Conservation (phyloP, 2,329 filamentous ascomycete species). For the Pseudocercospora fijiensis region DNA sequence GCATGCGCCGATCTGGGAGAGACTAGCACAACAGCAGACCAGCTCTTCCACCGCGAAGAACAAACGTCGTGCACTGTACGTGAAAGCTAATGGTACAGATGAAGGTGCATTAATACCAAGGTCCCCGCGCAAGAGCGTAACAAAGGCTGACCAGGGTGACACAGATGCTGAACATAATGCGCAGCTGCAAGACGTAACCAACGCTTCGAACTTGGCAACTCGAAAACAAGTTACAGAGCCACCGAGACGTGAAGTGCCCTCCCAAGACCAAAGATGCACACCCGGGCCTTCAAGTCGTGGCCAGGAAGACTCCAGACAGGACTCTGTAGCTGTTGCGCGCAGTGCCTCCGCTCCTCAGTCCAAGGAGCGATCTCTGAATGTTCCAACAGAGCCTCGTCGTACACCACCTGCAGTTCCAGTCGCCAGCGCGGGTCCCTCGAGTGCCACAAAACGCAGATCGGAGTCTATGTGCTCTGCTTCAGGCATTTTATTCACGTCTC, state of each 20-base stretch:
- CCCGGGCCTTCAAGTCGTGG: not conserved
- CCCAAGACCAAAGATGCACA: not conserved
- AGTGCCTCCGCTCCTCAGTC: not conserved
- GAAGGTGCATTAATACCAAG: not conserved
- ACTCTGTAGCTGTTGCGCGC: not conserved
- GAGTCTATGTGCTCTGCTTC: not conserved
- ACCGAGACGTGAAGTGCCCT: not conserved
- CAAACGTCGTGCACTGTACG: not conserved
- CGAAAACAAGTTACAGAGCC: conserved; percentile 2
- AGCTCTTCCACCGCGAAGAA: not conserved
- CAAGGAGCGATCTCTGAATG: not conserved
- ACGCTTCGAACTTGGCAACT: conserved; percentile 4
- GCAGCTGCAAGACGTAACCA: not conserved
- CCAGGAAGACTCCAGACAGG: not conserved
- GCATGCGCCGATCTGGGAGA: not conserved
- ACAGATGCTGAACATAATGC: not conserved
- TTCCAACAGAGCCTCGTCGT: not conserved
- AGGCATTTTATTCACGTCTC: conserved; percentile 1
- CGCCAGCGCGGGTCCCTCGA: not conserved
- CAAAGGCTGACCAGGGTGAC: not conserved
- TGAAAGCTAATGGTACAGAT: not conserved
- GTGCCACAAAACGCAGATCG: not conserved
- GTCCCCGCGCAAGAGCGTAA: not conserved
- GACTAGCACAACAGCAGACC: not conserved
- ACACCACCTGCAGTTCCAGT: not conserved